Evolutionary conservation across 1,139 yeast species (phyloP), one percentile per base, ranked within the genome.

Genomic region (Scheffersomyces segobiensis): DNA sequence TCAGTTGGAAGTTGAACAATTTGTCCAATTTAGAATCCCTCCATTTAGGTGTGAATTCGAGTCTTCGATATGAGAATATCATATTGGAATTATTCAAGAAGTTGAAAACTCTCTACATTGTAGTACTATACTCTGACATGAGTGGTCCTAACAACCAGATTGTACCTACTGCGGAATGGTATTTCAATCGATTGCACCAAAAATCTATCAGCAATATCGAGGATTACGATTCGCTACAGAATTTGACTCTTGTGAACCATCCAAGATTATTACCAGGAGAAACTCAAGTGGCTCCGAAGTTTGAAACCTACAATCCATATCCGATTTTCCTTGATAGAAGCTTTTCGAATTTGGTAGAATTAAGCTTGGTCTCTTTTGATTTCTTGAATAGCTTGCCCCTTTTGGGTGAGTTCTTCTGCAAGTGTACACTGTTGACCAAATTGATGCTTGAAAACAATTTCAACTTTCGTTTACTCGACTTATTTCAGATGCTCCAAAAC

Each of bases 391-490:
- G 62, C 39, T 67, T 73, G 20, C 77, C 73, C 12, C 57, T 56
- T 7, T 70, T 78, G 46, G 80, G 80, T 3, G 64, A 66, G 2
- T 76, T 78, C 53, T 59, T 78, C n/a, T 54, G 67, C 2, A 60
- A 57, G 1, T 57, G 69, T 5, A 60, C 65, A 0, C 55, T 64
- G 3, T 62, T 79, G 19, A 65, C 57, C 46, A 67, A 60, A 12
- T 46, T 79, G 5, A 68, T 68, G 42, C 62, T 79, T 49, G 84
- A 80, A 59, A 76, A 79, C 57, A 79, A 79, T 62, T 60, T 61
- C 4, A 69, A 68, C 47, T 66, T 79, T 46, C 60, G 73, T 10
- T 59, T 79, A 32, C 62, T 69, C 12, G 67, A 67, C n/a, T 71
- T 79, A 50, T 60, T 79, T 21, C 72, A 70, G 52, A 63, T 78